Evolutionary conservation across 495 filamentous ascomycete species (phyloP), one percentile per base, ranked within the genome.

Genomic region (Schizothecium vesticola): DNA sequence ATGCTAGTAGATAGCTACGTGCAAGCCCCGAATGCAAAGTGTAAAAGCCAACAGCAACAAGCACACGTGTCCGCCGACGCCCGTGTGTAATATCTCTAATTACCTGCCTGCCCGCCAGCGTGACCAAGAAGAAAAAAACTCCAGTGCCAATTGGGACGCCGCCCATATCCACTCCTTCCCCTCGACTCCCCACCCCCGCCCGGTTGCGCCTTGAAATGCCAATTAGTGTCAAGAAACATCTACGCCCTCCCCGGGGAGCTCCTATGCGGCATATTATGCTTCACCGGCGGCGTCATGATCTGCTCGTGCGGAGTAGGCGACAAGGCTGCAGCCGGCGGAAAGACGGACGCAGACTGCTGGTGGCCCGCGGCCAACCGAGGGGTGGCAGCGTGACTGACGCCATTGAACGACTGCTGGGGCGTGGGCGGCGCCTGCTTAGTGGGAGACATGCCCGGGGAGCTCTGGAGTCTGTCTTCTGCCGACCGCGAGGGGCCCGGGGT

Each of bases 341-440:
- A 71, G 11, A 86, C 78, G n/a, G 80, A 72, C 23, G 76, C 56
- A 71, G 76, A 26, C 43, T n/a, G 43, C 7, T 72, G 65, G 65
- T 63, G 77, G 31, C 70, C 71, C 58, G 61, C 69, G 63, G 67
- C 71, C 58, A 65, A 69, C 43, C 43, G 43, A 51, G 67, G 63
- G 36, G 70, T 69, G 68, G 72, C 24, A 62, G 72, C 24, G 63
- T 70, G 60, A 61, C 69, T 70, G 67, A 63, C 56, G 3, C 74
- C 66, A 56, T 73, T 72, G 51, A 25, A 63, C 31, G 67, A 61
- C 25, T 73, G 76, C 29, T 78, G 75, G 28, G 71, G 72, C 16
- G 71, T 70, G 28, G 82, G 77, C 23, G 85, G 82, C 16, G 85
- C 86, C 55, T 92, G 89, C 74, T 96, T 96, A 56, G 85, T 89